Conservation (phyloP, 805 yeast genomes). For the Candida palmyrensis region DNA sequence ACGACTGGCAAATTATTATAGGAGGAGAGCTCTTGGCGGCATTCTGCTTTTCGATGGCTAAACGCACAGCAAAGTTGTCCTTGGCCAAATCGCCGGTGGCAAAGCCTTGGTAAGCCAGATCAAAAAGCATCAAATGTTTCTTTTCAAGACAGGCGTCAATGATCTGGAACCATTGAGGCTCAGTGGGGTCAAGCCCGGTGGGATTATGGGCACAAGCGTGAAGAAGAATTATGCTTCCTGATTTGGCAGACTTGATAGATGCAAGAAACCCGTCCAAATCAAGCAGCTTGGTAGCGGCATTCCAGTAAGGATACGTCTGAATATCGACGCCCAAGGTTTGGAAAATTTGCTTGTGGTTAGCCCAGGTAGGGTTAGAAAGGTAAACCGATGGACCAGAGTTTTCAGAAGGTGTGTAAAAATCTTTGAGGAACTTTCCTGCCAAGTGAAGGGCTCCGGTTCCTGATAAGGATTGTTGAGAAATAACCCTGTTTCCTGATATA, state of each 20-base stretch:
- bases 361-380: conserved; percentile 94
- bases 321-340: conserved; percentile 62
- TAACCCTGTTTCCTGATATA: conserved; percentile 41
- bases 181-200: conserved; percentile 90
- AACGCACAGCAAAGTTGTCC: conserved; percentile 80
- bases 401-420: conserved; percentile 35
- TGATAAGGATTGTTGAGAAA: conserved; percentile 71
- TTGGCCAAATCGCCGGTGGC: conserved; percentile 81
- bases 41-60: conserved; percentile 46
- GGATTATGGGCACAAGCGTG: conserved; percentile 99
- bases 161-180: conserved; percentile 73
- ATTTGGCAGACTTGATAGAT: conserved; percentile 61
- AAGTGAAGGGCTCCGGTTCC: conserved; percentile 92
- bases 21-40: conserved; percentile 23
- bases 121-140: conserved; percentile 78
- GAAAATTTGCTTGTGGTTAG: conserved; percentile 86
- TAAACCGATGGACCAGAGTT: conserved; percentile 45
- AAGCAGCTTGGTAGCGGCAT: conserved; percentile 61
- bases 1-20: conserved; percentile 79
- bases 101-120: conserved; percentile 96
- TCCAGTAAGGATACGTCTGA: conserved; percentile 82
- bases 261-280: conserved; percentile 64
- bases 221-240: conserved; percentile 72
- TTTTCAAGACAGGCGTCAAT: conserved; percentile 54
- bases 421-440: conserved; percentile 66